Evolutionary conservation across 2,329 filamentous ascomycete genomes (phyloP), one percentile per base, ranked within the genome.

Genomic region (Sporothrix euskadiensis): DNA sequence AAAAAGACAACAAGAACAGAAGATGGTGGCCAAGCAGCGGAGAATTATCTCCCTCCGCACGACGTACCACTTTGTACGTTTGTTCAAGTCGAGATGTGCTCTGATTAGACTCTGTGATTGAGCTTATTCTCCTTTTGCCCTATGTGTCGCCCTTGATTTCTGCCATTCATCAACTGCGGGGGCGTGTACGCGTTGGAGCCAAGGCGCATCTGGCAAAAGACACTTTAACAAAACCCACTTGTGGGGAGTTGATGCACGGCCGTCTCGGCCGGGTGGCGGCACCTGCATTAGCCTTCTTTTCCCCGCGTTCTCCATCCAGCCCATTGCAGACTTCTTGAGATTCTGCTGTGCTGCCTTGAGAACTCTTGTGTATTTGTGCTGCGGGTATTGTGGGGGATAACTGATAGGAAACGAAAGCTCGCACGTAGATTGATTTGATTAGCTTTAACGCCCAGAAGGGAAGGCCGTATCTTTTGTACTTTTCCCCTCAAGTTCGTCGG

Each of bases 221-320:
- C 44, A 49, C 44, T 16, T 16, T 5, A 19, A 49, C 26, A 35
- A 35, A 35, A 35, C 35, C 35, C 30, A 61, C 14, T 39, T 61
- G 56, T 7, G 14, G 16, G 14, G 16, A 41, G 32, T 32, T 16
- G 22, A 49, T 52, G 44, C 63, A 32, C 22, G 12, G 61, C 63
- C 63, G 44, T 41, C 63, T 68, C 41, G 22, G 63, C 63, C 63
- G 63, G 44, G 39, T 30, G 41, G 63, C 22, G 44, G 44, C 26
- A 44, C 63, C 63, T 49, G 63, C 63, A 52, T 68, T 68, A 68
- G 63, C 41, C 63, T 47, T 65, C 32, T 10, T 47, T 47, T 52
- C 63, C 63, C 63, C 63, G 63, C 63, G 41, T 68, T 47, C 44
- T 63, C 16, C 30, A 63, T 16, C 12, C 2, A 12, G 9, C 26